A percentile compares a stretch with the other conserved stretches of the same genome.
phyloP scores from a whole-genome alignment of 2,329 filamentous ascomycete genomes.

The Paracoccidioides lutzii region DNA sequence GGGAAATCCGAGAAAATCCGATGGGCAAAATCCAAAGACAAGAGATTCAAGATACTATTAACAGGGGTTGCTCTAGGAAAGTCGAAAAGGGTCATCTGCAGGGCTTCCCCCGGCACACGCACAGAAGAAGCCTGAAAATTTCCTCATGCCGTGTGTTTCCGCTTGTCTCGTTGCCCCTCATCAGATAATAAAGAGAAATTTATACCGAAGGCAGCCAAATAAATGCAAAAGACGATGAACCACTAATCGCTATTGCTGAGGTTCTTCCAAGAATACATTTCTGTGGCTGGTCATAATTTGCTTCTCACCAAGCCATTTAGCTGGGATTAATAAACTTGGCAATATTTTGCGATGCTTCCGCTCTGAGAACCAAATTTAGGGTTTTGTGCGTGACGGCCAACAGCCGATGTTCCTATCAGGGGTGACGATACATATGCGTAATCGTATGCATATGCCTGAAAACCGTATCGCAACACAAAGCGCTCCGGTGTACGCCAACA shows the following conservation, averaged over 20 bases:
- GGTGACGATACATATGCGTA: too few species aligned
- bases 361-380: too few species aligned
- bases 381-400: too few species aligned
- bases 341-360: not conserved
- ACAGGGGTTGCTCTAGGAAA: not conserved
- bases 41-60: not conserved
- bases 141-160: not conserved
- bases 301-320: not conserved
- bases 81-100: not conserved
- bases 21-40: not conserved
- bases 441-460: too few species aligned
- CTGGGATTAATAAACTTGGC: not conserved
- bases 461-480: too few species aligned
- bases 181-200: not conserved
- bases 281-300: not conserved
- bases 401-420: too few species aligned
- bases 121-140: not conserved
- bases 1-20: not conserved
- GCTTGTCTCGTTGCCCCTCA: not conserved
- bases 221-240: not conserved
- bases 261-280: not conserved
- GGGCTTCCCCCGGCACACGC: not conserved
- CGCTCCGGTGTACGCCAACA: too few species aligned
- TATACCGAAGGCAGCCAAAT: not conserved
- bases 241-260: not conserved